Conservation (phyloP, 1,139 yeast genomes). For the Sugiyamaella neomexicana region DNA sequence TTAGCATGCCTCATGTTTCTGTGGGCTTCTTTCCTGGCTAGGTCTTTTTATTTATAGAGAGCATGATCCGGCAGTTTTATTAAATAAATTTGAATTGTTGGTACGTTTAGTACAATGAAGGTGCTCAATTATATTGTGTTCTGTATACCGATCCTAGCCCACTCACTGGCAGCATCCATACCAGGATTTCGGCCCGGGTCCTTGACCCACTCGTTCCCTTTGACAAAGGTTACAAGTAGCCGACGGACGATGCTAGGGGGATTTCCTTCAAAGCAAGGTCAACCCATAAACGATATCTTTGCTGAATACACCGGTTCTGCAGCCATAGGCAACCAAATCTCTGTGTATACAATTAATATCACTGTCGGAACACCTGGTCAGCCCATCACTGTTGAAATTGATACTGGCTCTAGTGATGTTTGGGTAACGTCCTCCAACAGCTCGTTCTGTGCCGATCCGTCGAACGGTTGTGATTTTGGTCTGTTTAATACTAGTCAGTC, state of each 20-base stretch:
- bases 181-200: background rate
- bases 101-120: background rate
- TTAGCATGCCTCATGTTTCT: no score
- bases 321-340: background rate
- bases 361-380: slow-evolving; percentile 34
- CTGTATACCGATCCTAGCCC: background rate
- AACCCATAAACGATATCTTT: slow-evolving; percentile 1
- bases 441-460: slow-evolving; percentile 21
- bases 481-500: slow-evolving; percentile 21
- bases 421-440: slow-evolving; percentile 42
- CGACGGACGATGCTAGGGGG: background rate
- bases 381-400: slow-evolving; percentile 35
- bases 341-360: slow-evolving; percentile 28
- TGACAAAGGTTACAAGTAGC: background rate
- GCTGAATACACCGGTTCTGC: slow-evolving; percentile 3
- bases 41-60: background rate
- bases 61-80: background rate
- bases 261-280: slow-evolving; percentile 1
- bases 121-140: background rate
- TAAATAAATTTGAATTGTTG: no score
- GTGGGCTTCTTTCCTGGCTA: background rate
- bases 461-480: slow-evolving; percentile 22
- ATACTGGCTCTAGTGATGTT: slow-evolving; percentile 52
- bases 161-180: background rate
- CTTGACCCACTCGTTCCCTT: slow-evolving; percentile 1